Base-by-base conservation (phyloP, 202 grass and related monocot species). In the Hordeum pubiflorum region DNA sequence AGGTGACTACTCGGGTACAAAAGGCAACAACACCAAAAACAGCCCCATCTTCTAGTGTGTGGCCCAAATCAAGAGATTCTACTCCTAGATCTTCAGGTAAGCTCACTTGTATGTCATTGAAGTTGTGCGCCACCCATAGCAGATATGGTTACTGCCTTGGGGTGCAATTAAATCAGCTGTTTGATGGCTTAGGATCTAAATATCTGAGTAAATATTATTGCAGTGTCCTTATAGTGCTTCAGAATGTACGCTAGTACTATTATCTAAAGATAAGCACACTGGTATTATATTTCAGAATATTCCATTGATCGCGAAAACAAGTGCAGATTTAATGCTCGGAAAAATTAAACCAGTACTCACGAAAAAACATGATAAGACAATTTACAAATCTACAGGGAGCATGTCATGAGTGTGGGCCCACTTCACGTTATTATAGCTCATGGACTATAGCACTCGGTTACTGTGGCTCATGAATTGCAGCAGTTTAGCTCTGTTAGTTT, bases 51-150 rank as follows among this genome's bases (percentile, higher is more conserved):
- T 74, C 79, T 81, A 73, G 69, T 62, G 58, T 89, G 79, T 84
- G 82, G 80, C 85, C 88, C 58, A 97, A 86, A 89, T 74, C 80
- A 69, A 91, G 65, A 88, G 89, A 93, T 78, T 14, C 83, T 33
- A 64, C 89, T 66, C 89, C 79, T 72, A 89, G 78, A 89, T 89
- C 89, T 85, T 75, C 89, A 86, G 57, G 92, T 94, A 89, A 83
- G 85, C 37, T 75, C 12, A 48, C 79, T 64, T 62, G 9, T 36
- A 39, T 26, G 17, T 21, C 24, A 18, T 32, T 1, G 9, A 37
- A 60, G 27, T 37, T 57, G 57, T 29, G 70, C 2, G 17, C 18
- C 24, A 29, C n/a, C 46, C 37, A 57, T 31, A 36, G 24, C 13
- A 74, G 9, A 73, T 55, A 14, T 50, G 41, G 41, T 15, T 75